Base-by-base conservation (phyloP, 179 eudicot genomes). In the Sideroxylon spinosum region DNA sequence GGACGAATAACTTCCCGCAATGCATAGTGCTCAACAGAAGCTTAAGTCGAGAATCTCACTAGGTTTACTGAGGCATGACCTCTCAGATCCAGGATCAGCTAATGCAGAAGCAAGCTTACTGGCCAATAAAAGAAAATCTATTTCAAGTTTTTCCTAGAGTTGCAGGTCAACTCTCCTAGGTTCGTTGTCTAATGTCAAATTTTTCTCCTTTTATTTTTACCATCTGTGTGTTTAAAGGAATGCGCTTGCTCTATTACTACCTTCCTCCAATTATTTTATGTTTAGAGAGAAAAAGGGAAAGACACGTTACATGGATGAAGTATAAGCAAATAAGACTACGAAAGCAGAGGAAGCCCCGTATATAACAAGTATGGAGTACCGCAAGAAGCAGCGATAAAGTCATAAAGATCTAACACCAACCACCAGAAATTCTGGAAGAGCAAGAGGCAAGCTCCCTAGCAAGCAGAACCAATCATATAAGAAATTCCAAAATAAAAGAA, bases 401-500 rank as follows among this genome's bases (percentile, higher is more conserved):
- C 46, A 26, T 19, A 72, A 53, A 72, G 75, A 23, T 71, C n/a
- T 9, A 19, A 49, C 32, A 19, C 28, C n/a, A 23, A 25, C 46
- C 62, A 71, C 26, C 3, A 53, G 28, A 17, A 55, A 53, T 55
- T 5, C 17, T n/a, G 4, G 46, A 25, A 50, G 44, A 50, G 74
- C 5, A 49, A 50, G 25, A 71, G 17, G 26, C 75, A 14, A 52
- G 61, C 56, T 71, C 60, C 52, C 44, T 23, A 71, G 61, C 29
- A 69, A 4, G 22, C 52, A 37, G n/a, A 56, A 55, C 14, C 61
- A 55, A 26, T 53, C 60, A 72, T 11, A 44, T 63, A 32, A 32
- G 62, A 81, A 68, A 60, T 52, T 17, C 23, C 25, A 78, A 57
- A 78, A 20, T 48, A 44, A 62, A 52, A 49, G 50, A 75, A 69